Base-by-base conservation (phyloP, 192 early-diverging fungal genomes). In the Mortierella alpina region DNA sequence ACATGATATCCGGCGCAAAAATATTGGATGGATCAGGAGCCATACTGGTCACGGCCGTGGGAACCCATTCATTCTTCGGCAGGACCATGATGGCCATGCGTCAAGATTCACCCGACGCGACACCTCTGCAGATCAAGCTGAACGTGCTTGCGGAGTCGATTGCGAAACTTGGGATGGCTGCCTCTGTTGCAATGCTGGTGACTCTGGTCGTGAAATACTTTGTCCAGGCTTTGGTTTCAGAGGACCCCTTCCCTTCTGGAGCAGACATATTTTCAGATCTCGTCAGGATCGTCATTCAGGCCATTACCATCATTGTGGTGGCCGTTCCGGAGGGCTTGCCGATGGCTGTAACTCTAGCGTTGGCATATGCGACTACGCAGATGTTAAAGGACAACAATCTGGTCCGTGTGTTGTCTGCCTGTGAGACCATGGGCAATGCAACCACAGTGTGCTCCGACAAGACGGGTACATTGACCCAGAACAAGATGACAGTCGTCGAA, bases 111-210 rank as follows among this genome's bases (percentile, higher is more conserved):
- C 77, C 80, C 23, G 92, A 95, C 63, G 93, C 90, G 63, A 99
- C 97, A 42, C 97, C 97, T 22, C 90, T 99, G 53, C 97, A 99
- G 87, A 66, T 84, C 60, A 98, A 98, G 84, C 90, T 99, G n/a
- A 92, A 93, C 45, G 81, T 86, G 46, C 86, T 99, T 23, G 96
- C 96, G 11, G 95, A 99, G 80, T 87, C 93, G 77, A 99, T 99
- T 78, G 96, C 95, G 70, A 97, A 96, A 84, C 90, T 96, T 78
- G 97, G 96, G 52, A 88, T 94, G 79, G 89, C 87, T 64, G 91
- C 91, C 67, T 93, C 96, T 12, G 66, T 93, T n/a, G 67, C 92
- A 48, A 94, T 99, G 90, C 85, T 99, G 52, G 70, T 97, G n/a
- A 88, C 88, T 12, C 81, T 92, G 66, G 80, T 87, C 3, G 66